Percentiles rank a stretch among this genome's conserved stretches.
Conservation (phyloP, 129 eudicot genomes). For the Flaveria robusta region DNA sequence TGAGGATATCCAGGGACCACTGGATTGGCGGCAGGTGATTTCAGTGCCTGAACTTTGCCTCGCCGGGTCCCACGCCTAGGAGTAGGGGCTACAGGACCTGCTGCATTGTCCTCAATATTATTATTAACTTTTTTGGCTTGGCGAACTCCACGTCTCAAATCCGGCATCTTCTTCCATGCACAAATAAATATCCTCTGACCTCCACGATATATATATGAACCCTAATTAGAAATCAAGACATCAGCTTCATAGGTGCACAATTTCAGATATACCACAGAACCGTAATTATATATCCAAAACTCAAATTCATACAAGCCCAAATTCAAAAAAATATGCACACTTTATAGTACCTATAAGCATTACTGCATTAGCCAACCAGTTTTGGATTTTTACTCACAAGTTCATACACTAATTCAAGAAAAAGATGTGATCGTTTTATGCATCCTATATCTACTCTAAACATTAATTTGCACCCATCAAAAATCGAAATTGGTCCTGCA, state of each 20-base stretch:
- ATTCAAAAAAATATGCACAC: background rate
- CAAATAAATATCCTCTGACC: constrained; percentile 20
- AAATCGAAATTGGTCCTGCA: background rate
- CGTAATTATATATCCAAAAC: background rate
- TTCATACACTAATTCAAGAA: constrained; percentile 10
- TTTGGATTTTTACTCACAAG: background rate
- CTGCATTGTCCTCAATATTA: constrained; percentile 39
- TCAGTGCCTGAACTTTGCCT: constrained; percentile 44
- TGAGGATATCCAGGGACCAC: constrained; percentile 38
- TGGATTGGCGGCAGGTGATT: constrained; percentile 38
- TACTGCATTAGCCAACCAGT: background rate
- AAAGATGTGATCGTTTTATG: constrained; percentile 1
- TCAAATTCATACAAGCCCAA: background rate
- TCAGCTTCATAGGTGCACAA: background rate
- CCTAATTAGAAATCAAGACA: background rate
- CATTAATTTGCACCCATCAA: background rate
- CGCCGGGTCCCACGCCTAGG: constrained; percentile 58
- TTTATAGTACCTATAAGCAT: background rate
- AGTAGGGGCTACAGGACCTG: constrained; percentile 42
- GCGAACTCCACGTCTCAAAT: constrained; percentile 73
- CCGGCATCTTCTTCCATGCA: constrained; percentile 77
- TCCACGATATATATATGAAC: background rate
- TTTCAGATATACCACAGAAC: constrained; percentile 10
- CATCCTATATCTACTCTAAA: constrained; percentile 15
- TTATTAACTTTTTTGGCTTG: constrained; percentile 49